Conservation (phyloP, 345 rosid genomes). For the Arabis hirsuta region DNA sequence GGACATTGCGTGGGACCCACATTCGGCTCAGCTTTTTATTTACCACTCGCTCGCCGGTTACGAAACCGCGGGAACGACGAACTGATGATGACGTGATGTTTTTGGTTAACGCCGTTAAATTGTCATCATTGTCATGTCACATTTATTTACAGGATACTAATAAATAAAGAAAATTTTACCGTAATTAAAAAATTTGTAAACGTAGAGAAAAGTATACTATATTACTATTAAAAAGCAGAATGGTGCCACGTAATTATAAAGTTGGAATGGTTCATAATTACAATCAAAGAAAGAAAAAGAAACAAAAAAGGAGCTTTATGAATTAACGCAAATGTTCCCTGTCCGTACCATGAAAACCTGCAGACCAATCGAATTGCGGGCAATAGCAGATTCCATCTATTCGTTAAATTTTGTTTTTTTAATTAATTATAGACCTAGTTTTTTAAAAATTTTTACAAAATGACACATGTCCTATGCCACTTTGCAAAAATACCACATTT, state of each 20-base stretch:
- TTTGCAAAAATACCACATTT: no score
- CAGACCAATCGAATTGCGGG: constrained; percentile 38
- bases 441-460: no score
- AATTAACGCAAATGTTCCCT: constrained; percentile 42
- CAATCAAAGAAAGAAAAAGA: neutral
- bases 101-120: constrained; percentile 38
- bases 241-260: constrained; percentile 25
- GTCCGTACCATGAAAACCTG: constrained; percentile 42
- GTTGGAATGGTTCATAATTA: constrained; percentile 36
- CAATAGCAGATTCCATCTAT: constrained; percentile 20
- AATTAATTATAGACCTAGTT: no score
- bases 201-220: neutral
- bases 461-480: no score
- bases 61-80: constrained; percentile 40
- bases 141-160: constrained; percentile 3
- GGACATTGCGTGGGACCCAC: constrained; percentile 36
- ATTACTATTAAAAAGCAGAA: neutral
- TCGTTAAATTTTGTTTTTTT: neutral
- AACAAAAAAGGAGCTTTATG: constrained; percentile 23
- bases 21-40: neutral
- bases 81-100: constrained; percentile 33
- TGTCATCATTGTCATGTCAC: constrained; percentile 37
- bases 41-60: constrained; percentile 33
- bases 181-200: neutral
- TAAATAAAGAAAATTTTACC: constrained; percentile 2